These are phyloP conservation scores for Linnemannia exigua DNA, from an alignment of 192 early-diverging fungal genomes.

Conservation along the genomic window DNA sequence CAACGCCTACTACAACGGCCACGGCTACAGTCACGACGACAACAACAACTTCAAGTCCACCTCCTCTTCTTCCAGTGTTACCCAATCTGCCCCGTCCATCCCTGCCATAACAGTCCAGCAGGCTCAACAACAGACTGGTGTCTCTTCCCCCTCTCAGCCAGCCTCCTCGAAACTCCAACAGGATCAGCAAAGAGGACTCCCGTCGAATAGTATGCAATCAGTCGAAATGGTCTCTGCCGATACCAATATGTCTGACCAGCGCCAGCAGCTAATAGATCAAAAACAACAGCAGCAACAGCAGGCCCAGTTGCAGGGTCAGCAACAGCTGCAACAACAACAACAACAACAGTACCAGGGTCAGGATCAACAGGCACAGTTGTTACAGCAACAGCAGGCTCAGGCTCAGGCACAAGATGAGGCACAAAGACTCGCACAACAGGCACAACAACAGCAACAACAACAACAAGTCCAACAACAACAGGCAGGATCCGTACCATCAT, in stretches of 20 bases:
- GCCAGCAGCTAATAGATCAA: conserved; percentile 33
- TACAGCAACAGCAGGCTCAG: conserved; percentile 15
- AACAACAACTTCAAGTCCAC: conserved; percentile 1
- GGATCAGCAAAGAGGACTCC: conserved; percentile 11
- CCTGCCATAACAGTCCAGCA: not conserved
- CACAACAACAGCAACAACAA: conserved; percentile 21
- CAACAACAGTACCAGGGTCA: conserved; percentile 4
- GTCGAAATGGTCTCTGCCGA: conserved; percentile 55
- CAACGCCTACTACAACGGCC: conserved; percentile 34
- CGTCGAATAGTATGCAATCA: conserved; percentile 40
- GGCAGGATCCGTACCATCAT: conserved; percentile 2
- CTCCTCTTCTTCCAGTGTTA: not conserved
- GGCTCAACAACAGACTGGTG: not conserved
- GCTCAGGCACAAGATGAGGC: conserved; percentile 4
- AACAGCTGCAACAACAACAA: conserved; percentile 18
- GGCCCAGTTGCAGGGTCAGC: conserved; percentile 23
- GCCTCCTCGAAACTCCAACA: not conserved
- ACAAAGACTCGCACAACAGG: not conserved
- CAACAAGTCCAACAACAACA: conserved; percentile 22
- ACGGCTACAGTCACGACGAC: conserved; percentile 30
- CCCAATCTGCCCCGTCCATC: not conserved
- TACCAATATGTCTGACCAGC: conserved; percentile 36
- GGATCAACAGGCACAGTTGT: conserved; percentile 9
- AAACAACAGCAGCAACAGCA: conserved; percentile 29
- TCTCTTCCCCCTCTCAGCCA: too few relatives aligned